Evolutionary conservation across 2,329 filamentous ascomycete species (phyloP).

Genomic region (Aspergillus sp.): DNA sequence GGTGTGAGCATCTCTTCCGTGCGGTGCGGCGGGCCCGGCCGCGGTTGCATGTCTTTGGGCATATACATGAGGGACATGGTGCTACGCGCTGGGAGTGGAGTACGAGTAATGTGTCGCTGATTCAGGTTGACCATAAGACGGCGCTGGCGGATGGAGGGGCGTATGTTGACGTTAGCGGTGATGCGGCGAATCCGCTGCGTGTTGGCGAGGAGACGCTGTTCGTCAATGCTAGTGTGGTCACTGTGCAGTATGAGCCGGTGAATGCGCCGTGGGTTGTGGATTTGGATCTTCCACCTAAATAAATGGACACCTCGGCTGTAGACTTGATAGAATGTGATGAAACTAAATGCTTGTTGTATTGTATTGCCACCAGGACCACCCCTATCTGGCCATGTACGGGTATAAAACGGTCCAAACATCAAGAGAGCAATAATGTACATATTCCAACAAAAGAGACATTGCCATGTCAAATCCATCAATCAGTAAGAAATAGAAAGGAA

Average conservation of each 20-base stretch:
- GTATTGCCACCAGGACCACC: background rate
- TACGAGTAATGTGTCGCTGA: conserved; percentile 12
- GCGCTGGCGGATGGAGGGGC: conserved; percentile 31
- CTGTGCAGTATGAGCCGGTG: conserved; percentile 45
- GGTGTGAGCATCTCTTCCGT: conserved; percentile 54
- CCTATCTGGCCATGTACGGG: conserved; percentile 2
- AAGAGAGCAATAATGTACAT: conserved; percentile 11
- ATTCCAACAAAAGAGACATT: conserved; percentile 7
- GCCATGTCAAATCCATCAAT: conserved; percentile 9
- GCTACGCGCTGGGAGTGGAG: conserved; percentile 35
- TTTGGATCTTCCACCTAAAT: conserved; percentile 43
- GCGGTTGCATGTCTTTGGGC: conserved; percentile 59
- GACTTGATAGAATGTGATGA: background rate
- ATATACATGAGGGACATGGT: conserved; percentile 59
- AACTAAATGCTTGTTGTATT: background rate
- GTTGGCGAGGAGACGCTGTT: conserved; percentile 54
- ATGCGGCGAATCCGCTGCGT: conserved; percentile 28
- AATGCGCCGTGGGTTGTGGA: conserved; percentile 58
- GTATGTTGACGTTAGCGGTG: conserved; percentile 33
- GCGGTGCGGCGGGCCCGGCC: conserved; percentile 53
- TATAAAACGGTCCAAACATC: conserved; percentile 9
- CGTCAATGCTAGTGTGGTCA: conserved; percentile 59
- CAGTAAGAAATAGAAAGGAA: conserved; percentile 6
- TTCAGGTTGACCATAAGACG: conserved; percentile 24
- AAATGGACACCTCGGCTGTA: background rate